Evolutionary conservation across 306 rosid genomes (phyloP).

Genomic region (Medicago lupulina): DNA sequence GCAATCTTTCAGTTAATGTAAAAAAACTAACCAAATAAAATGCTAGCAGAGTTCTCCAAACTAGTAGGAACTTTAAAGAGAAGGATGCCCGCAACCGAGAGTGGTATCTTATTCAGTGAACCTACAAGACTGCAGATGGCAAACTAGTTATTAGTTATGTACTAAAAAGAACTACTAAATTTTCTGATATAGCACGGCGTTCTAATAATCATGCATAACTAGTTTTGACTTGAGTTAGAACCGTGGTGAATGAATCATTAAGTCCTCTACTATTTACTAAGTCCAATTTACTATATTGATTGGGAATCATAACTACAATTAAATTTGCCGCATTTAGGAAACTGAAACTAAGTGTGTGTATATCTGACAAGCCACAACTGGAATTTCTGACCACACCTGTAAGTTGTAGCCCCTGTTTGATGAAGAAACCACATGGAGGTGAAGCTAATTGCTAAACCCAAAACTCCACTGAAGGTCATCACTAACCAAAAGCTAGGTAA

Average conservation of each 20-base stretch:
- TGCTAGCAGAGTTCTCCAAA: constrained; percentile 89
- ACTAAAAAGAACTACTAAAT: no score
- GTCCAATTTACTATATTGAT: no score
- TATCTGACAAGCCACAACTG: neutral
- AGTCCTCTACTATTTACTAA: neutral
- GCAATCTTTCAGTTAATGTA: constrained; percentile 1
- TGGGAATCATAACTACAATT: neutral
- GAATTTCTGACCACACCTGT: constrained; percentile 63
- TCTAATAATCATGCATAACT: constrained; percentile 17
- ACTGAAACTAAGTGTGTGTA: neutral
- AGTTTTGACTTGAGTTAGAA: constrained; percentile 2
- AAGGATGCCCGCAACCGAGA: constrained; percentile 87
- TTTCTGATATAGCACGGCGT: constrained; percentile 15
- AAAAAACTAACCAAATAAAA: constrained; percentile 80
- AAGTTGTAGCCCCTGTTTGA: constrained; percentile 97
- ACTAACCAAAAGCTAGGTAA: constrained; percentile 92
- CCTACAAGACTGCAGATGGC: constrained; percentile 86
- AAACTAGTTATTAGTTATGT: constrained; percentile 44
- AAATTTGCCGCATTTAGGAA: neutral
- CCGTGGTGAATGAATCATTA: constrained; percentile 13
- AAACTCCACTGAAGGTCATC: constrained; percentile 84
- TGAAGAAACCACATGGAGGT: constrained; percentile 99
- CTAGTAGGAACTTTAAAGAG: constrained; percentile 95
- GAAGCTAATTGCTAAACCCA: constrained; percentile 97
- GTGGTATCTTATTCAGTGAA: constrained; percentile 97